Base-by-base conservation (phyloP, 2,329 filamentous ascomycete genomes). In the Peltaster fructicola region DNA sequence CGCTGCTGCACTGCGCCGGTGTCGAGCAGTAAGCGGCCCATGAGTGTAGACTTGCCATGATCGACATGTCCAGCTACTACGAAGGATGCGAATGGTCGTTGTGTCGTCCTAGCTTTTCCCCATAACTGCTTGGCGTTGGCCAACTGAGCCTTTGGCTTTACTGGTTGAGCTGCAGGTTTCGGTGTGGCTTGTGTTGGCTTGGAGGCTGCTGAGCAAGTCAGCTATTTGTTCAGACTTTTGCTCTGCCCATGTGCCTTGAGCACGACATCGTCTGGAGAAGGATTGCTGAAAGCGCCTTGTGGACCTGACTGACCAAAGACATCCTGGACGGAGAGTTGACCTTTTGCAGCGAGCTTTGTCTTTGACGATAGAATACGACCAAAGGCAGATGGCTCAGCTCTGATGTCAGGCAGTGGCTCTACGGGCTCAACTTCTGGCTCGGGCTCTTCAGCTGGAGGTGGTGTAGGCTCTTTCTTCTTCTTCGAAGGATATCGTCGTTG, bases 21-120 rank as follows among this genome's bases (percentile, higher is more conserved):
- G 40, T 98, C 88, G 20, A 85, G 72, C 4, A 98, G 58, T 14
- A 98, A 53, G n/a, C 88, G 72, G 1, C 85, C 88, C 85, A 98
- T 95, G 17, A 98, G 63, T 5, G 88, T 98, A 48, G 82, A 93
- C 53, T 98, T 98, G 25, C 88, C 88, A 25, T 90, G 85, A 50
- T 98, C 88, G 27, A 98, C 88, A 48, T 98, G 88, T 8, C 88
- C 82, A 81, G 46, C 28, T 3, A 33, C 36, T 29, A 47, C 34
- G 43, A 43, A 44, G 2, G 44, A 41, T n/a, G 40, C 43, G 4
- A 37, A 38, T 1, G 33, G 23, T 24, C 38, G 43, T 8, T 38
- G 34, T 12, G 35, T 34, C 9, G 35, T 18, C 17, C 29, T 33
- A 9, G 29, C 32, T 25, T 41, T 36, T 8, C 15, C 27, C 43